phyloP scores from a whole-genome alignment of 345 rosid species.

The Melaleuca alternifolia region DNA sequence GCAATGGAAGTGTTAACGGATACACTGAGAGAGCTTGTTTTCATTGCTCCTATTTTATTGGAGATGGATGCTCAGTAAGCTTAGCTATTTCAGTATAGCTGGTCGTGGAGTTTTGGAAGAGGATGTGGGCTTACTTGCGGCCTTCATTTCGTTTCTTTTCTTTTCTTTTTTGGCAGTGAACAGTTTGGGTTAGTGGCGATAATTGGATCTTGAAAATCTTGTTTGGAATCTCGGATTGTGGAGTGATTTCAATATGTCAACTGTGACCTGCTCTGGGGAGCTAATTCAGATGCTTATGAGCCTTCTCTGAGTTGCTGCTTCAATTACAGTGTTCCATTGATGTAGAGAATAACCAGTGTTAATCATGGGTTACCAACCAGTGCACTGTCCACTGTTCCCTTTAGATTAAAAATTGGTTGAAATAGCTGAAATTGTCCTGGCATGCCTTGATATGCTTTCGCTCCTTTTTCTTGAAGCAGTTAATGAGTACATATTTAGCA shows the following conservation, averaged over 20 bases:
- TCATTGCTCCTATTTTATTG: background rate
- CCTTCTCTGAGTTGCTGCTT: background rate
- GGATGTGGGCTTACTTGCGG: background rate
- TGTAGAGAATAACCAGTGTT: background rate
- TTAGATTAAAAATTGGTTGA: background rate
- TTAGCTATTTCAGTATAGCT: background rate
- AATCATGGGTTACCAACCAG: background rate
- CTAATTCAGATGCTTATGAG: background rate
- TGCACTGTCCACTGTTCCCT: background rate
- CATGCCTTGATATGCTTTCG: background rate
- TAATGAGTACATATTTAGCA: background rate
- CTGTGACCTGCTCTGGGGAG: background rate
- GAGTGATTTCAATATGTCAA: background rate
- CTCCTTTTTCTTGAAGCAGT: background rate
- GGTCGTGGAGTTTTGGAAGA: background rate
- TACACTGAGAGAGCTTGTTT: background rate
- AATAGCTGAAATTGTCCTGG: background rate
- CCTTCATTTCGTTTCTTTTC: background rate
- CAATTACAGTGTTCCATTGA: background rate
- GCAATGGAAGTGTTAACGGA: background rate
- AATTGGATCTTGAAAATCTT: background rate
- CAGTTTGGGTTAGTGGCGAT: background rate
- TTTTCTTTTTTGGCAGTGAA: background rate
- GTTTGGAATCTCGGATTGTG: background rate
- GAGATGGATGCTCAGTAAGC: background rate